A percentile compares a stretch with the other conserved stretches of the same genome.
Conservation (phyloP, 805 yeast species). For the Pichia cephalocereana region DNA sequence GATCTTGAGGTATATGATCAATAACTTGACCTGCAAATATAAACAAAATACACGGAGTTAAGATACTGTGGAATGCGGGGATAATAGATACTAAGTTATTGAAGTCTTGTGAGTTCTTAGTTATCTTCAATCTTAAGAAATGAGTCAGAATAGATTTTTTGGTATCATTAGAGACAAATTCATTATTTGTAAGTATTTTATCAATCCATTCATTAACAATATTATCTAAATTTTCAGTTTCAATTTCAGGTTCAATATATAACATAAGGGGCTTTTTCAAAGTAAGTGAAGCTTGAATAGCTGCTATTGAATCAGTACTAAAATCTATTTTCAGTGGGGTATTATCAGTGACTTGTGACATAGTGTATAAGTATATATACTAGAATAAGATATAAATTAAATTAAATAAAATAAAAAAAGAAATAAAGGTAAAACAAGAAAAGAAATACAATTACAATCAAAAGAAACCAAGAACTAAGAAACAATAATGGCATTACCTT, state of each 20-base stretch:
- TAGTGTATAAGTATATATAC: too few relatives aligned
- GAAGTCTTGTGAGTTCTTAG: constrained; percentile 35
- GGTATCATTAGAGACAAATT: constrained; percentile 11
- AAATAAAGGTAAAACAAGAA: too few relatives aligned
- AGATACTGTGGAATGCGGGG: constrained; percentile 29
- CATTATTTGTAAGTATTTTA: constrained; percentile 1
- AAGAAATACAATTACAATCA: too few relatives aligned
- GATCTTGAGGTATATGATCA: constrained; percentile 31
- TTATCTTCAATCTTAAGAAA: constrained; percentile 34
- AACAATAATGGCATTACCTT: too few relatives aligned
- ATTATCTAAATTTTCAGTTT: constrained; percentile 5
- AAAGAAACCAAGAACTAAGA: too few relatives aligned
- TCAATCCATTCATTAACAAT: constrained; percentile 19
- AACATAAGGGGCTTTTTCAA: constrained; percentile 32
- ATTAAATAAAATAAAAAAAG: too few relatives aligned
- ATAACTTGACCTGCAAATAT: constrained; percentile 40
- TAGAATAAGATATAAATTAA: too few relatives aligned
- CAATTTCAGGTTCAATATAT: constrained; percentile 19
- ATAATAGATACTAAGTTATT: constrained; percentile 46
- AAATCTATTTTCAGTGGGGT: constrained; percentile 1
- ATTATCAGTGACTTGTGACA: too few relatives aligned
- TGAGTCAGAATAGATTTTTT: constrained; percentile 14
- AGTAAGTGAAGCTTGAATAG: constrained; percentile 32
- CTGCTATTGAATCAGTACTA: constrained; percentile 19
- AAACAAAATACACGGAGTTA: constrained; percentile 48